Base-by-base conservation (phyloP, 768 basidiomycete species). In the Podaxis sp. region DNA sequence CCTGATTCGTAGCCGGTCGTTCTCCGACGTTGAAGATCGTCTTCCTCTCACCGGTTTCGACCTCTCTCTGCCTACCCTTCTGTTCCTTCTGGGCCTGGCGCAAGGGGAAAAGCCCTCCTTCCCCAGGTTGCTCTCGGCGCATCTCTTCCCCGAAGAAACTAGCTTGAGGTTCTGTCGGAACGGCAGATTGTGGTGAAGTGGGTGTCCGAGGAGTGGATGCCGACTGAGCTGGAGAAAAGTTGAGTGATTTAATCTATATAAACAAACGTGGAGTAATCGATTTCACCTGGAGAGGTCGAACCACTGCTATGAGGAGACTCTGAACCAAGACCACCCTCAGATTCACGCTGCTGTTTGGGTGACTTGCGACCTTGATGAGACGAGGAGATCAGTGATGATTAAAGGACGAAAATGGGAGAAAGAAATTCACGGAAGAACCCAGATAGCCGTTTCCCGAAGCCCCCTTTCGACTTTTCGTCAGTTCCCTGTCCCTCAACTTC, bases 31-130 rank as follows among this genome's bases (percentile, higher is more conserved):
- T 57, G 25, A 57, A 19, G 12, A 49, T 38, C 7, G 55, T 33
- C n/a, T 49, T 55, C 29, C 33, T 50, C 17, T 50, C 25, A 25
- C 15, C 61, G 4, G 25, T 46, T 9, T 63, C 55, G 7, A 38
- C 25, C 29, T 63, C 55, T 24, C 33, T 63, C 15, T 17, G 11
- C 24, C 52, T 57, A 55, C 62, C 60, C 27, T 61, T 37, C 49
- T 54, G 12, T 25, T 61, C 60, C 58, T 51, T 49, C 38, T 24
- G 3, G 3, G 55, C 55, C 4, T 43, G 41, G 12, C n/a, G 40
- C 24, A 46, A 17, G 3, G 38, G 25, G n/a, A 27, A 29, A 24
- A 50, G 9, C 9, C 22, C 22, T 2, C 15, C 41, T n/a, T n/a
- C 41, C 41, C 15, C 17, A 43, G n/a, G 33, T 9, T 33, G 33